These are phyloP conservation scores for Pythium volutum DNA, from an alignment of 352 stramenopile genomes.

Conservation along the genomic window DNA sequence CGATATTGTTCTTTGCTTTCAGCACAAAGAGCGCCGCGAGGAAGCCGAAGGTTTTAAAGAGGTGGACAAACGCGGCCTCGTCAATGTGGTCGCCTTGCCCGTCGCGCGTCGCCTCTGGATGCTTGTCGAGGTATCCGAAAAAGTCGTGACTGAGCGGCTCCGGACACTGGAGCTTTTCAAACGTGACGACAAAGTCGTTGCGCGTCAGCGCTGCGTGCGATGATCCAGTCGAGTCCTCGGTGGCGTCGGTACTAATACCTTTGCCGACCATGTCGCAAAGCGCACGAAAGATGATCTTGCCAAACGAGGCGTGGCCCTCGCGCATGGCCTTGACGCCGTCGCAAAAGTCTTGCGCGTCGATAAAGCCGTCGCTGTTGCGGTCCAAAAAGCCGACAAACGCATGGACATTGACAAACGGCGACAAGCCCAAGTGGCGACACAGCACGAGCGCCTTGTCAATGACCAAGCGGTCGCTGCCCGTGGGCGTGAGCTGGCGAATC, in stretches of 20 bases:
- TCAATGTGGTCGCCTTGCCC: constrained; percentile 25
- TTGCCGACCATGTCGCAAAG: constrained; percentile 48
- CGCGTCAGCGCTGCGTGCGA: constrained; percentile 7
- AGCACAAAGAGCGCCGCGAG: constrained; percentile 62
- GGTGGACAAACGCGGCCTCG: constrained; percentile 35
- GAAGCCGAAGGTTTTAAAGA: constrained; percentile 63
- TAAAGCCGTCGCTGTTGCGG: constrained; percentile 66
- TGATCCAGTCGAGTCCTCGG: background rate
- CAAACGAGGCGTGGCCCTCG: constrained; percentile 51
- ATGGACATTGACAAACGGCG: constrained; percentile 60
- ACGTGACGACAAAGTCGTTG: constrained; percentile 42
- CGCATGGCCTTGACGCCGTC: constrained; percentile 55
- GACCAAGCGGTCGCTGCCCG: constrained; percentile 43
- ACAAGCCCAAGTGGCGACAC: constrained; percentile 53
- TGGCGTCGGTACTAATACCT: background rate
- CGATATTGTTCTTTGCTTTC: constrained; percentile 60
- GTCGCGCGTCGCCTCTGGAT: constrained; percentile 27
- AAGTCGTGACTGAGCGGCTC: constrained; percentile 55
- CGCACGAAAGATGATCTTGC: constrained; percentile 60
- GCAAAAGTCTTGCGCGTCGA: constrained; percentile 70
- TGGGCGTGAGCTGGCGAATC: constrained; percentile 59
- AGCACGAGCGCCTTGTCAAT: constrained; percentile 51
- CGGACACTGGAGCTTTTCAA: constrained; percentile 58
- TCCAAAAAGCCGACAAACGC: constrained; percentile 64
- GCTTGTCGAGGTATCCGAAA: constrained; percentile 49